Base-by-base conservation (phyloP, 2,329 filamentous ascomycete species). In the Alternaria triticimaculans region DNA sequence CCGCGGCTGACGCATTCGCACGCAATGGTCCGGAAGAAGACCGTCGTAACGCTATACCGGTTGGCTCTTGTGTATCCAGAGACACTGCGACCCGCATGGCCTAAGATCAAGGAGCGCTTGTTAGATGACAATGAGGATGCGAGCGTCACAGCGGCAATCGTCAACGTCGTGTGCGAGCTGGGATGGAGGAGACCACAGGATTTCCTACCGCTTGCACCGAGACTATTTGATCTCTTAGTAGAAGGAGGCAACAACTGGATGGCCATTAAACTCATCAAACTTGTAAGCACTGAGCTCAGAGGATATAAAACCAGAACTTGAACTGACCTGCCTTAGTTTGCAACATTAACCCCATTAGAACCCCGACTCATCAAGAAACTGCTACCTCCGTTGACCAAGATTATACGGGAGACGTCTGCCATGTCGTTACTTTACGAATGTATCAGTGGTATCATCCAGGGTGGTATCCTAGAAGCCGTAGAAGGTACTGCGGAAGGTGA, bases 381-480 rank as follows among this genome's bases (percentile, higher is more conserved):
- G 15, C 83, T 98, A 28, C 93, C 95, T 8, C 96, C 96, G 15
- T 83, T 99, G 64, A 97, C 94, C 1, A 93, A 92, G 70, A 91
- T 99, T 51, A 98, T 99, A 68, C 91, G 93, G 72, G 97, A 94
- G 1, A 99, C 96, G 0, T 92, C 92, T 6, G 96, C 96, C 26
- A 98, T 98, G 96, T 98, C 96, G n/a, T 82, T 99, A 26, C 83
- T 98, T 6, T 99, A 99, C 73, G 96, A 99, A 81, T 99, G 96
- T 77, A 97, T 99, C 81, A 97, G 97, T 78, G 96, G 96, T 23
- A 97, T 99, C 66, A 97, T 99, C 63, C 94, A 97, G 78, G 96
- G 96, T 26, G 96, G 96, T 0, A 97, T 99, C 61, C 84, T 99
- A 54, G 92, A 93, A 30, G 92, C 90, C 48, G 89, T 90, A 26